Percentiles rank a stretch among this genome's conserved stretches.
phyloP scores from a whole-genome alignment of 306 rosid genomes.

The Prunus armeniaca region DNA sequence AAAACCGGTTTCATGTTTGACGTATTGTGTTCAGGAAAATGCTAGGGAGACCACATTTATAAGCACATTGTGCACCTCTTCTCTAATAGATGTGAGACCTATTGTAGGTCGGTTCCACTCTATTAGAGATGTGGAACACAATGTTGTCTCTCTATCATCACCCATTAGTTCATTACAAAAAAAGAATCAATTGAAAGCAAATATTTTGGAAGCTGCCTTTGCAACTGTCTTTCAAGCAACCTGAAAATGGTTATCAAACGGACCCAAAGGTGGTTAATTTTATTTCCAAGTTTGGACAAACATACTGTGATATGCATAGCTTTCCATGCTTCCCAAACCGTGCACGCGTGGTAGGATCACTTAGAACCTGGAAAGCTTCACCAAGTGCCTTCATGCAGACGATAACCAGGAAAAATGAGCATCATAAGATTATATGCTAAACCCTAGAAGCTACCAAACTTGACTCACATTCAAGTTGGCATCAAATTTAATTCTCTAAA shows the following conservation, averaged over 20 bases:
- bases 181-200: conserved; percentile 3
- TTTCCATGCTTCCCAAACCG: conserved; percentile 75
- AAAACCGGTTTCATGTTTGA: neutral
- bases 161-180: neutral
- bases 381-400: conserved; percentile 56
- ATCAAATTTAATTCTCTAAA: neutral
- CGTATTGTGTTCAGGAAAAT: no score
- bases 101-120: no score
- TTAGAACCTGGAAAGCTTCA: conserved; percentile 90
- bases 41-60: no score
- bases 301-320: conserved; percentile 70
- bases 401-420: conserved; percentile 21
- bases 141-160: no score
- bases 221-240: neutral
- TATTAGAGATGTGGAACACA: no score
- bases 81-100: no score
- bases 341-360: conserved; percentile 77
- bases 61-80: no score
- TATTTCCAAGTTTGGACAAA: conserved; percentile 21
- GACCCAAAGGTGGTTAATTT: no score
- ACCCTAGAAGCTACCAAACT: no score
- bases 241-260: no score
- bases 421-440: neutral
- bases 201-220: conserved; percentile 9
- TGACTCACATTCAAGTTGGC: no score